Evolutionary conservation across 176 grass and related monocot species (phyloP).

Genomic region (Puya raimondii): DNA sequence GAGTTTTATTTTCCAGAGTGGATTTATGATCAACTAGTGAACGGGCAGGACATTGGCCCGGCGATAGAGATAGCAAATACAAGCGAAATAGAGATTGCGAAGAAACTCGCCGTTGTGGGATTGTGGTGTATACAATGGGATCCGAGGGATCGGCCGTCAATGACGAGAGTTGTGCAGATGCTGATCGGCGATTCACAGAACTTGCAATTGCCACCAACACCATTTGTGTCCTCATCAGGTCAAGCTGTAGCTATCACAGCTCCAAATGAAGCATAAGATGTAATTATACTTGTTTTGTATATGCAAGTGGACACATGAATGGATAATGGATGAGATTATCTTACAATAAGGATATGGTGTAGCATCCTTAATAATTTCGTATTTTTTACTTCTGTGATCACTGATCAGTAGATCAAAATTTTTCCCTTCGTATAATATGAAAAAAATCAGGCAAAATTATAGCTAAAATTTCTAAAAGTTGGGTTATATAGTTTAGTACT

Average conservation of each 20-base stretch:
- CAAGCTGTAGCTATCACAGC: not conserved
- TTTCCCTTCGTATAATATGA: no score
- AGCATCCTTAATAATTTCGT: no score
- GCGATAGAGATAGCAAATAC: not conserved
- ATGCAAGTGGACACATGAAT: no score
- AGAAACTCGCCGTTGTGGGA: not conserved
- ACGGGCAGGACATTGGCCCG: not conserved
- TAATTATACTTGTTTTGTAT: no score
- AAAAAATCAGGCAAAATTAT: no score
- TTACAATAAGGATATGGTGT: no score
- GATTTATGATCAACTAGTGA: not conserved
- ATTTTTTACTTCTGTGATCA: no score
- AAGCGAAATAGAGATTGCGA: not conserved
- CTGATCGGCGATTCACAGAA: slow-evolving; percentile 3
- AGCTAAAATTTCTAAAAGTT: no score
- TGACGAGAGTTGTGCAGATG: slow-evolving; percentile 30
- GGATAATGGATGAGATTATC: no score
- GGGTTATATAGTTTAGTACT: no score
- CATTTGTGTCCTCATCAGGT: slow-evolving; percentile 8
- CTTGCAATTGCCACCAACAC: slow-evolving; percentile 14
- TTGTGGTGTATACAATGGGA: slow-evolving; percentile 29
- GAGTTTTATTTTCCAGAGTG: slow-evolving; percentile 7
- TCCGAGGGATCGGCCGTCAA: slow-evolving; percentile 17
- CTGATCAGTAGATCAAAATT: no score
- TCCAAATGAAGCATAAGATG: not conserved